Percentiles rank a stretch among this genome's conserved stretches.
These are phyloP conservation scores for Neurospora tetrasperma DNA, from an alignment of 495 filamentous ascomycete genomes.

Conservation along the genomic window DNA sequence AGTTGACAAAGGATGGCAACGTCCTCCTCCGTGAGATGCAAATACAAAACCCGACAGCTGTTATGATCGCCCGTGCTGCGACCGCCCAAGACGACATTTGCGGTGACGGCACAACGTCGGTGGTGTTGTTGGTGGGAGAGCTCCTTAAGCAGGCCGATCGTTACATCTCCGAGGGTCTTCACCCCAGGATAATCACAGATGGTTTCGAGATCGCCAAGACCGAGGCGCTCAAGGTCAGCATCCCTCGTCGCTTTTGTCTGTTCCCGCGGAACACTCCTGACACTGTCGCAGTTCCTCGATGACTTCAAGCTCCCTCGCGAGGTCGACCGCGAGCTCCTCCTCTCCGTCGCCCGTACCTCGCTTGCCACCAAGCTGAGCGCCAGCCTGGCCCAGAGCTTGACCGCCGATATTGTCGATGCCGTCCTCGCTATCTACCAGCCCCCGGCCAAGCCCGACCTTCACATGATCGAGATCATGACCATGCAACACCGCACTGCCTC, in stretches of 20 bases:
- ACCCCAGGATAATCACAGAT: conserved; percentile 93
- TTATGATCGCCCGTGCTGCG: conserved; percentile 97
- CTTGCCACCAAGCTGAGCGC: conserved; percentile 88
- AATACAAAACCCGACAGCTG: conserved; percentile 82
- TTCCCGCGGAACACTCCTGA: conserved; percentile 7
- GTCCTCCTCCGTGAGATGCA: conserved; percentile 96
- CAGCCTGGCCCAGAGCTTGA: conserved; percentile 81
- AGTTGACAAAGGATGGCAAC: conserved; percentile 97
- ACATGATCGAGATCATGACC: conserved; percentile 99
- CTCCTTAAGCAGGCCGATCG: conserved; percentile 94
- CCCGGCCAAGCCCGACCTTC: conserved; percentile 86
- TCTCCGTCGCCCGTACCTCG: conserved; percentile 89
- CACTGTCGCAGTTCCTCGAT: conserved; percentile 68
- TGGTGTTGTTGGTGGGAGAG: conserved; percentile 92
- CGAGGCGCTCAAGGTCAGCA: conserved; percentile 72
- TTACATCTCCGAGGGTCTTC: conserved; percentile 86
- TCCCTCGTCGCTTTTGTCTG: not conserved
- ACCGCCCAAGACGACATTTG: conserved; percentile 98
- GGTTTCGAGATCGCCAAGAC: conserved; percentile 95
- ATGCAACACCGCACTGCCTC: conserved; percentile 97
- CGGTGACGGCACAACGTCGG: conserved; percentile 94
- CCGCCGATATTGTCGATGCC: conserved; percentile 88
- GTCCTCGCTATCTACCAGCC: conserved; percentile 87
- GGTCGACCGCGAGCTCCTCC: conserved; percentile 85
- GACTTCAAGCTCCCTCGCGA: conserved; percentile 78